A percentile compares a stretch with the other conserved stretches of the same genome.
Evolutionary conservation across 805 yeast species (phyloP).

Genomic region (Lipomyces orientalis): DNA sequence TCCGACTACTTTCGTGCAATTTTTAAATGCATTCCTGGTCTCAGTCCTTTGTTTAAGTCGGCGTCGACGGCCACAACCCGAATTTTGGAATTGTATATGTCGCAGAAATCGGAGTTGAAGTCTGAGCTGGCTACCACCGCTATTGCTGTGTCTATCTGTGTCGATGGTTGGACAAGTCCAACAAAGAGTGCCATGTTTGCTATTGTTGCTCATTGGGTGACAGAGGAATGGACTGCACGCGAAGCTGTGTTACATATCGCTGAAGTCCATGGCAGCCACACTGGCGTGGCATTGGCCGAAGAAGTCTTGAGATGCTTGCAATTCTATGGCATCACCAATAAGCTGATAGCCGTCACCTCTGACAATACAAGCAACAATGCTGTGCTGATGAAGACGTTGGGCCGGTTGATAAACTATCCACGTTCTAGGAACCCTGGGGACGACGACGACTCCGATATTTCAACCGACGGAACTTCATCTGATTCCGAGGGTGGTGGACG

Average conservation of each 20-base stretch:
- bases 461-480: not conserved
- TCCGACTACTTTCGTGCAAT: too few species aligned
- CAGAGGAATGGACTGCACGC: not conserved
- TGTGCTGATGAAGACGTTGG: slow-evolving; percentile 2
- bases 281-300: not conserved
- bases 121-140: not conserved
- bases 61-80: slow-evolving; percentile 9
- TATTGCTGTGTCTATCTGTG: too few species aligned
- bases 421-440: too few species aligned
- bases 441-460: slow-evolving; percentile 1
- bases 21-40: not conserved
- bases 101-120: not conserved
- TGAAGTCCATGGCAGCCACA: slow-evolving; percentile 7
- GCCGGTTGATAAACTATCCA: not conserved
- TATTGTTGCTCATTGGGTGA: not conserved
- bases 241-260: slow-evolving; percentile 1
- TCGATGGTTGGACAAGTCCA: too few species aligned
- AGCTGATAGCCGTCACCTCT: slow-evolving; percentile 2
- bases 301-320: too few species aligned
- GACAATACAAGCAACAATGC: slow-evolving; percentile 7
- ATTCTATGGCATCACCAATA: too few species aligned
- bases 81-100: slow-evolving; percentile 7
- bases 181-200: slow-evolving; percentile 1
- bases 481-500: too few species aligned
- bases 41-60: slow-evolving; percentile 7